A percentile compares a stretch with the other conserved stretches of the same genome.
phyloP scores from a whole-genome alignment of 495 filamentous ascomycete species.

The Trichoderma asperelloides region DNA sequence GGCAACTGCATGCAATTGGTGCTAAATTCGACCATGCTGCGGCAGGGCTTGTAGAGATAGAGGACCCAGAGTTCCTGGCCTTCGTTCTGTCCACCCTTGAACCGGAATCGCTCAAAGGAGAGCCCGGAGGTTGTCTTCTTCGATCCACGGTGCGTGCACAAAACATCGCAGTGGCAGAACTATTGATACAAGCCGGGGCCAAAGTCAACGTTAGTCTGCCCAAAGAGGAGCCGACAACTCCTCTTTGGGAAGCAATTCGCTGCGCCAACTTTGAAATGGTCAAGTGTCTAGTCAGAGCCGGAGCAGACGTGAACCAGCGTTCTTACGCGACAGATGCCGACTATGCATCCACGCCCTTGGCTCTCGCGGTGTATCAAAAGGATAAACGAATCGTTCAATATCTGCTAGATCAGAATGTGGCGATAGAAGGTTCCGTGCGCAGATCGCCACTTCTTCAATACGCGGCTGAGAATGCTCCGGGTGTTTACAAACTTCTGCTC shows the following conservation, averaged over 20 bases:
- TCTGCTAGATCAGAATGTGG: not conserved
- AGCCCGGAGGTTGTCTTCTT: not conserved
- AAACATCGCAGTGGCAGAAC: not conserved
- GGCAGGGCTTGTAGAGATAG: not conserved
- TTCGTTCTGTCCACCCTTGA: not conserved
- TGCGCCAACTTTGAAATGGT: not conserved
- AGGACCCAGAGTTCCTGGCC: not conserved
- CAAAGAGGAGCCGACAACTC: not conserved
- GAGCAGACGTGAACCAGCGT: not conserved
- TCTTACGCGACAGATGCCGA: not conserved
- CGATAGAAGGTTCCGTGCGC: not conserved
- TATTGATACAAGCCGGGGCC: not conserved
- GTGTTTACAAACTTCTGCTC: not conserved
- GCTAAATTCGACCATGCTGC: not conserved
- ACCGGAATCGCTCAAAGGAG: not conserved
- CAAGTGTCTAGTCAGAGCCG: not conserved
- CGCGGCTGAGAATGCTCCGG: not conserved
- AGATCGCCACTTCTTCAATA: not conserved
- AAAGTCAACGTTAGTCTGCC: not conserved
- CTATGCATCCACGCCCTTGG: not conserved
- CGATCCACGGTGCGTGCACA: not conserved
- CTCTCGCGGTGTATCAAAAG: not conserved
- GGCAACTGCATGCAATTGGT: not conserved
- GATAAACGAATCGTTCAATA: not conserved
- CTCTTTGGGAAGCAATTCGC: not conserved